Evolutionary conservation across 257 asterid genomes (phyloP), one percentile per base, ranked within the genome.

Genomic region (Gynochthodes officinalis): DNA sequence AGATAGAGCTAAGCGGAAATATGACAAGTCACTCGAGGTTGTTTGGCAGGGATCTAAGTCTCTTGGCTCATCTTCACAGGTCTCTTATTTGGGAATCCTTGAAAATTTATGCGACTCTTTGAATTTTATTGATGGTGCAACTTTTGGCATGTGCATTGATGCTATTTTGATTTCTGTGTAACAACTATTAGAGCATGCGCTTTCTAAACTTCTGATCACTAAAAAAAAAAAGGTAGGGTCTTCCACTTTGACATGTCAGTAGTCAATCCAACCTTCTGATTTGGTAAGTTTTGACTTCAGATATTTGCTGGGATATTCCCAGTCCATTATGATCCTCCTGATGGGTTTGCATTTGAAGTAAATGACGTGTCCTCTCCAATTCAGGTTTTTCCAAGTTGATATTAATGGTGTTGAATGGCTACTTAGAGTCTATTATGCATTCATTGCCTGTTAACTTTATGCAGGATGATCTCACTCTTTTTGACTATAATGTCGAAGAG

Each of bases 251-350:
- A n/a, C 39, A 9, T n/a, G 39, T 44, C 35, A n/a, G 19, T 40
- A 11, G 48, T 43, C 48, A 48, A 32, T 23, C n/a, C 42, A 5
- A 46, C 32, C 55, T 63, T 60, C 73, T 66, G 46, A 57, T 72
- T 40, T 37, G 5, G 39, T 12, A n/a, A 44, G 50, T 54, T 23
- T 33, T 75, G 74, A 58, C 70, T 69, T 28, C 86, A 89, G 96
- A 86, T 90, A 78, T 90, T 89, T 85, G 83, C 96, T 37, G 93
- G 93, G 75, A 85, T 86, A 81, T 90, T 90, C 70, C 93, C 92
- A 8, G 53, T 73, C 40, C 92, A 90, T 76, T 90, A 90, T 64
- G 84, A 77, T 49, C 96, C 96, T 55, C 95, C 96, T 37, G 93
- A 82, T 46, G 95, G 96, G 46, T 90, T 88, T 75, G 40, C 89